Evolutionary conservation across 176 grass and related monocot genomes (phyloP), one percentile per base, ranked within the genome.

Genomic region (Carex pumila): DNA sequence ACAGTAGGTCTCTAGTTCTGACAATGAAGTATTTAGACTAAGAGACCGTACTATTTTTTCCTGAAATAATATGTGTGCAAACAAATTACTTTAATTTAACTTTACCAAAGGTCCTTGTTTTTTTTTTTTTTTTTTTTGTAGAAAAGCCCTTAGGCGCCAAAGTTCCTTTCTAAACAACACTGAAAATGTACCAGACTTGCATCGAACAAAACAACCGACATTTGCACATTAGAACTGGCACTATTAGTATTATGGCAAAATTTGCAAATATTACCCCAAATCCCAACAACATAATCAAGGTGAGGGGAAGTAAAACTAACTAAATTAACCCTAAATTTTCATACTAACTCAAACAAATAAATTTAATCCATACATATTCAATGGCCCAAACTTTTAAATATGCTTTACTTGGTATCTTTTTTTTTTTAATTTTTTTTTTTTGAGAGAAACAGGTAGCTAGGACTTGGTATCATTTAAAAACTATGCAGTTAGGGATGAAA

Each of bases 1-100:
- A 63, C 87, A 89, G 55, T 94, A 94, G 32, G 85, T 84, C 50
- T 94, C 90, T 0, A 94, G 85, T 74, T 97, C 87, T 0, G 66
- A 50, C 3, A 81, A 84, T 14, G 90, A 53, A 68, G 87, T 88
- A 50, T 88, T 89, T 50, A 91, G 69, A 57, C 80, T 85, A 22
- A 97, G 58, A 66, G 85, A 67, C 22, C 12, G 3, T 54, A 94
- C 78, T 59, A 94, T 92, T 36, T 87, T 94, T 83, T 89, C 89
- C 94, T 97, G 87, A 56, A 73, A 77, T 54, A 8, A 74, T 47
- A 69, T 19, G 12, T 15, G 25, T 55, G 34, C 49, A 77, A 77
- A 65, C 3, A 64, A 10, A 21, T 64, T 14, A 55, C 1, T 18
- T 88, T 21, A 57, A 60, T 77, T 76, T 17, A 2, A 18, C 2